phyloP scores from a whole-genome alignment of 257 asterid genomes.

The Ophiorrhiza pumila region DNA sequence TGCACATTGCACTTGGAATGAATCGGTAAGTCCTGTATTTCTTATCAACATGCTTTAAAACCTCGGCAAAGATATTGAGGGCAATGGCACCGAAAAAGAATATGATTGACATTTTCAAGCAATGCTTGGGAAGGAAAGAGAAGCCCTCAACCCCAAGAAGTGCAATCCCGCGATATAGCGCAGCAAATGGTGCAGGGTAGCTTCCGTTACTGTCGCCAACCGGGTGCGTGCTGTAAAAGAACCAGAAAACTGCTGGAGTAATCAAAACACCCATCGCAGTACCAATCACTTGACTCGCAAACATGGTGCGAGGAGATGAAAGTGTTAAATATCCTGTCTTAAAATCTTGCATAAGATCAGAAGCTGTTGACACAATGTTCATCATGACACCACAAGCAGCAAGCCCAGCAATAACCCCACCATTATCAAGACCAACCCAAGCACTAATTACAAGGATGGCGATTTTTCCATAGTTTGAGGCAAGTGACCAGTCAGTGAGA shows the following conservation, averaged over 20 bases:
- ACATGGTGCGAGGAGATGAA: conserved; percentile 66
- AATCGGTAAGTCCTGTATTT: conserved; percentile 43
- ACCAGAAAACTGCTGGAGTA: conserved; percentile 60
- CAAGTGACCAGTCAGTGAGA: conserved; percentile 68
- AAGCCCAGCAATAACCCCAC: conserved; percentile 67
- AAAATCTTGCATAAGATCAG: conserved; percentile 70
- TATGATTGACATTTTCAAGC: conserved; percentile 37
- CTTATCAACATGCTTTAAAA: conserved; percentile 37
- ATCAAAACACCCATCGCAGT: conserved; percentile 53
- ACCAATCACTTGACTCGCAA: conserved; percentile 52
- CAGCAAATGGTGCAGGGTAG: conserved; percentile 53
- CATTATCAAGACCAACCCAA: conserved; percentile 54
- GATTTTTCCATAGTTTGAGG: conserved; percentile 68
- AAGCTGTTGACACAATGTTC: conserved; percentile 65
- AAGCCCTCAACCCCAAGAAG: conserved; percentile 61
- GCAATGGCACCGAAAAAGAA: conserved; percentile 36
- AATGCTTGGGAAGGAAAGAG: conserved; percentile 54
- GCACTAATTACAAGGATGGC: conserved; percentile 57
- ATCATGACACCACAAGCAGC: conserved; percentile 69
- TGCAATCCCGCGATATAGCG: conserved; percentile 54
- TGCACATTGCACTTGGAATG: conserved; percentile 75
- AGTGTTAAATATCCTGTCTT: conserved; percentile 63
- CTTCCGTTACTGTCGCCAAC: conserved; percentile 46
- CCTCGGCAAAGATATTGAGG: conserved; percentile 19
- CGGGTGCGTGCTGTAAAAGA: conserved; percentile 46